Conservation (phyloP, 192 early-diverging fungal species). For the Podila horticola region DNA sequence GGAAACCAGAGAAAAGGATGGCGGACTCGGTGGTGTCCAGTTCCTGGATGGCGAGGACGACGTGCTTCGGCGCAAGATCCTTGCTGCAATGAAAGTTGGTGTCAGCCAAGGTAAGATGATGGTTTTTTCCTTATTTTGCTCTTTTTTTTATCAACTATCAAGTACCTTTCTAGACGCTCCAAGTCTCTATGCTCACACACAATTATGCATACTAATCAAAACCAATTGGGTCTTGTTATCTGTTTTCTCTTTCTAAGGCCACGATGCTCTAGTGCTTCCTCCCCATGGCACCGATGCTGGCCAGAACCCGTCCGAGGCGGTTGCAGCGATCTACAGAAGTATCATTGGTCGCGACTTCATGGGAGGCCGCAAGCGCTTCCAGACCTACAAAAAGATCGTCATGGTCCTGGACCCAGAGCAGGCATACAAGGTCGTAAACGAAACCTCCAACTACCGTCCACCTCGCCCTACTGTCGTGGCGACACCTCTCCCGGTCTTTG, state of each 20-base stretch:
- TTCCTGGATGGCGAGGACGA: constrained; percentile 49
- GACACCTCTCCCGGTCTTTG: constrained; percentile 23
- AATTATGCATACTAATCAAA: background rate
- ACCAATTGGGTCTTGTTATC: too few species aligned
- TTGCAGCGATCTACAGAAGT: constrained; percentile 45
- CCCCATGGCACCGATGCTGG: constrained; percentile 43
- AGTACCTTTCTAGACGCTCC: background rate
- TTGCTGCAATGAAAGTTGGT: constrained; percentile 48
- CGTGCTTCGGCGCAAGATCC: constrained; percentile 28
- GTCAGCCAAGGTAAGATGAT: constrained; percentile 38
- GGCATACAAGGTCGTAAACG: constrained; percentile 41
- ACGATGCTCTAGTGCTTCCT: constrained; percentile 49
- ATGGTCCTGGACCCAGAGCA: constrained; percentile 50
- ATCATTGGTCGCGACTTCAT: constrained; percentile 48
- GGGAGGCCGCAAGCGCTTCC: constrained; percentile 51
- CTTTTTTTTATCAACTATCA: background rate
- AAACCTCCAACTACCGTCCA: constrained; percentile 42
- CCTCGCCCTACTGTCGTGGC: constrained; percentile 8
- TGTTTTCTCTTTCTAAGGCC: constrained; percentile 6
- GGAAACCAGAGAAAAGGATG: constrained; percentile 45
- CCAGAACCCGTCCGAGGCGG: constrained; percentile 43
- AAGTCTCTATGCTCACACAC: background rate
- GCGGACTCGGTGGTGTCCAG: constrained; percentile 45
- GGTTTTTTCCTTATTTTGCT: background rate
- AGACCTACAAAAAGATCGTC: constrained; percentile 51